Evolutionary conservation across 345 rosid species (phyloP).

Genomic region (Mallotus nudiflorus): DNA sequence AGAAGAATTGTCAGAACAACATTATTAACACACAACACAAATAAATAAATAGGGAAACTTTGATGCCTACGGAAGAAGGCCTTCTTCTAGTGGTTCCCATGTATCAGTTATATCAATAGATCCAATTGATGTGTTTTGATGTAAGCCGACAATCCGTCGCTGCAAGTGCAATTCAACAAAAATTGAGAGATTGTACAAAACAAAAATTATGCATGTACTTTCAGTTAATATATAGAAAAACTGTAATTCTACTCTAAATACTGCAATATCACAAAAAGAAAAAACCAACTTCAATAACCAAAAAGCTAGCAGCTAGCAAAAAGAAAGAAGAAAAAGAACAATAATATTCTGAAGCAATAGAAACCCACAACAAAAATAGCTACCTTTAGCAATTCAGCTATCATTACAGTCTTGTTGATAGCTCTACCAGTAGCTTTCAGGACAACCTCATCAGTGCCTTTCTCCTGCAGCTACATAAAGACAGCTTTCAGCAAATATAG

Average conservation of each 20-base stretch:
- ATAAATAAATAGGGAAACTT: neutral
- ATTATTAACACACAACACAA: neutral
- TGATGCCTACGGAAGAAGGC: conserved; percentile 58
- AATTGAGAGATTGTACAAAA: neutral
- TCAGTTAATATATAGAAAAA: no score
- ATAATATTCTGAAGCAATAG: neutral
- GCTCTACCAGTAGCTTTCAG: conserved; percentile 59
- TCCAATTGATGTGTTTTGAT: conserved; percentile 45
- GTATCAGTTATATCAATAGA: conserved; percentile 54
- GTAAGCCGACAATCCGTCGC: conserved; percentile 52
- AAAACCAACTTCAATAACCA: neutral
- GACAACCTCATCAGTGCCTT: conserved; percentile 41
- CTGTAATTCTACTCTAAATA: no score
- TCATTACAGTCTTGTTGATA: conserved; percentile 53
- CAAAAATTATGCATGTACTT: neutral
- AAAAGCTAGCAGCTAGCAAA: neutral
- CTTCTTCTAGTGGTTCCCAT: conserved; percentile 67
- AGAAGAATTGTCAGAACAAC: neutral
- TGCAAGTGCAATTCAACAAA: conserved; percentile 9
- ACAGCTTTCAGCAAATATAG: neutral
- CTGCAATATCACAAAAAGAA: neutral
- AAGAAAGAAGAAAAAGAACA: neutral
- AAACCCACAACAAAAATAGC: neutral
- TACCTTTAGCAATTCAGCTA: conserved; percentile 53
- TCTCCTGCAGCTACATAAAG: conserved; percentile 30